These are phyloP conservation scores for Actinomortierella ambigua DNA, from an alignment of 371 early-diverging fungal genomes.

Conservation along the genomic window DNA sequence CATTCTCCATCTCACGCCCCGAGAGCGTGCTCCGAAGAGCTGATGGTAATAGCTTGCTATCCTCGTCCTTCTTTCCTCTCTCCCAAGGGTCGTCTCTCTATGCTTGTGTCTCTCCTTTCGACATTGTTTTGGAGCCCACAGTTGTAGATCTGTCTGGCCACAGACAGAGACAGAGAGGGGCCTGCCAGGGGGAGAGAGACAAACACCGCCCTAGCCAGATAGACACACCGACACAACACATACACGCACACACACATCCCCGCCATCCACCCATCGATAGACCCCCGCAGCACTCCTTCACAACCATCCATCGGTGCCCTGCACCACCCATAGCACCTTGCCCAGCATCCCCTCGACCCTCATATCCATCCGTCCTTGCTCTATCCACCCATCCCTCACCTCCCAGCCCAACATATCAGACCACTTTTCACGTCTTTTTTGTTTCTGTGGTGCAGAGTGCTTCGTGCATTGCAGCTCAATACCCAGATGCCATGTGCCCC, in stretches of 20 bases:
- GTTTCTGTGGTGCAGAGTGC: background rate
- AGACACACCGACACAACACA: too few relatives aligned
- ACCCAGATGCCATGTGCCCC: background rate
- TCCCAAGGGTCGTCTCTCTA: background rate
- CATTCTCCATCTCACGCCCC: slow-evolving; percentile 37
- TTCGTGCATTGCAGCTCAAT: background rate
- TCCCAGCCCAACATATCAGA: background rate
- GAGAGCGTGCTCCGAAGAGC: slow-evolving; percentile 49
- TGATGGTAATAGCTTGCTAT: slow-evolving; percentile 27
- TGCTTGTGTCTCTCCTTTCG: too few relatives aligned
- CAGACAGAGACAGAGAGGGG: too few relatives aligned
- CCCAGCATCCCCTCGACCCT: slow-evolving; percentile 1
- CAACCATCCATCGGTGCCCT: slow-evolving; percentile 12
- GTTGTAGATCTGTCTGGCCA: too few relatives aligned
- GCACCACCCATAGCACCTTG: too few relatives aligned
- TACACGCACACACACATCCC: background rate
- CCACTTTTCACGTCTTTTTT: background rate
- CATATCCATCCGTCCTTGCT: slow-evolving; percentile 1
- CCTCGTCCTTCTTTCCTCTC: background rate
- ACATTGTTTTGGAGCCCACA: too few relatives aligned
- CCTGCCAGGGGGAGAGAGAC: background rate
- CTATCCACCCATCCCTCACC: background rate
- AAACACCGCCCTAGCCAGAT: background rate
- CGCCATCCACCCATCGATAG: slow-evolving; percentile 14
- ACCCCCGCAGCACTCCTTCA: background rate